phyloP scores from a whole-genome alignment of 768 basidiomycete species.

The Candolleomyces eurysporus region DNA sequence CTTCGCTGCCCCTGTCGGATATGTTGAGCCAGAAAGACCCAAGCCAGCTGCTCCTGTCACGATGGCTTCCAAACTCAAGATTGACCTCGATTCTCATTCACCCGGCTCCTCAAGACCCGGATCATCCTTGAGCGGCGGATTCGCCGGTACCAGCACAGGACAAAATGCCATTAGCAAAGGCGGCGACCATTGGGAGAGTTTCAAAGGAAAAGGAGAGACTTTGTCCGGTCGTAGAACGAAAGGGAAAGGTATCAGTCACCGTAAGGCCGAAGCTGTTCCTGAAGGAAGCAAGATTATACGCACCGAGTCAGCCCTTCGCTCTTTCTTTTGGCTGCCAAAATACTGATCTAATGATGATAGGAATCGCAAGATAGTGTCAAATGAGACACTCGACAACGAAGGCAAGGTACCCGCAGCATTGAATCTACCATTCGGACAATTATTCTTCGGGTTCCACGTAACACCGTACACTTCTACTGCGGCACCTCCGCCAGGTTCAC shows the following conservation, averaged over 20 bases:
- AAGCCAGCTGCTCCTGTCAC: constrained; percentile 80
- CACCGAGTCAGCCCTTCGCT: constrained; percentile 67
- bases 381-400: constrained; percentile 69
- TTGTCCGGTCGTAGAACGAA: constrained; percentile 89
- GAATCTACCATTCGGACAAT: constrained; percentile 86
- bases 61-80: constrained; percentile 96
- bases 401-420: constrained; percentile 86
- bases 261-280: constrained; percentile 76
- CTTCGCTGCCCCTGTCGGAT: constrained; percentile 90
- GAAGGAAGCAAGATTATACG: constrained; percentile 85
- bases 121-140: constrained; percentile 69
- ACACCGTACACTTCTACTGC: constrained; percentile 58
- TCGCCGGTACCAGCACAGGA: constrained; percentile 50
- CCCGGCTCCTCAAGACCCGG: constrained; percentile 84
- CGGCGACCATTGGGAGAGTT: constrained; percentile 89
- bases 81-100: constrained; percentile 83
- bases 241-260: constrained; percentile 87
- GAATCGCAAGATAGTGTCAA: constrained; percentile 81
- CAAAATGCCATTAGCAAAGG: constrained; percentile 61
- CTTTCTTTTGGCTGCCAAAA: not conserved
- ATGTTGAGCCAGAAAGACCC: constrained; percentile 89
- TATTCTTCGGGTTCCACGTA: constrained; percentile 95
- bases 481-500: constrained; percentile 28
- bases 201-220: constrained; percentile 94
- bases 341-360: constrained; percentile 39